A percentile compares a stretch with the other conserved stretches of the same genome.
phyloP scores from a whole-genome alignment of 2,329 filamentous ascomycete genomes.

The Phoma sp. region DNA sequence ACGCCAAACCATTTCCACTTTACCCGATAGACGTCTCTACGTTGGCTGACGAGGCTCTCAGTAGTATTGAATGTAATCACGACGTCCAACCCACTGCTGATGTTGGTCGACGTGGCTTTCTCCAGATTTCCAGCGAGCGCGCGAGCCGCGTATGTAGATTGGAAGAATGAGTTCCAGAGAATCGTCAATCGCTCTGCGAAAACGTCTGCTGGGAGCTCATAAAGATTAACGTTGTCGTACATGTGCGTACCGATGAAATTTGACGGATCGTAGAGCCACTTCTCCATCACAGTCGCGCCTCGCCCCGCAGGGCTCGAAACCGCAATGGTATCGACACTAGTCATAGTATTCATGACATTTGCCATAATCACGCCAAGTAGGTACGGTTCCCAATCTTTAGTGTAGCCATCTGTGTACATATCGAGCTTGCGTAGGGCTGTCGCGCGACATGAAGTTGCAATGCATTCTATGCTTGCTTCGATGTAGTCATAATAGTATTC shows the following conservation, averaged over 20 bases:
- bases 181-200: slow-evolving; percentile 33
- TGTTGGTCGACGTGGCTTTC: slow-evolving; percentile 22
- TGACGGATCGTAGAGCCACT: slow-evolving; percentile 29
- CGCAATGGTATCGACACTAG: slow-evolving; percentile 26
- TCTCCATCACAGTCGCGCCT: slow-evolving; percentile 34
- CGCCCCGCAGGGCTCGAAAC: slow-evolving; percentile 9
- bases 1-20: slow-evolving; percentile 37
- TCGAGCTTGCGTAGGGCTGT: slow-evolving; percentile 30
- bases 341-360: slow-evolving; percentile 20
- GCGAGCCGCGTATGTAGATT: slow-evolving; percentile 34
- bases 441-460: slow-evolving; percentile 22
- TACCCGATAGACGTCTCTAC: slow-evolving; percentile 23
- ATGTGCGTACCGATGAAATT: slow-evolving; percentile 27
- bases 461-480: slow-evolving; percentile 31
- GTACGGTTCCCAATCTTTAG: slow-evolving; percentile 12
- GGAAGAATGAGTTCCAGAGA: slow-evolving; percentile 36
- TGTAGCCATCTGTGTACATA: slow-evolving; percentile 23
- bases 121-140: slow-evolving; percentile 21
- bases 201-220: slow-evolving; percentile 21
- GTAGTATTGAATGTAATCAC: slow-evolving; percentile 27
- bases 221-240: slow-evolving; percentile 26
- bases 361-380: slow-evolving; percentile 9
- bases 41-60: slow-evolving; percentile 6
- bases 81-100: slow-evolving; percentile 2
- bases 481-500: slow-evolving; percentile 23